A percentile compares a stretch with the other conserved stretches of the same genome.
phyloP scores from a whole-genome alignment of 129 eudicot genomes.

The Apium graveolens region DNA sequence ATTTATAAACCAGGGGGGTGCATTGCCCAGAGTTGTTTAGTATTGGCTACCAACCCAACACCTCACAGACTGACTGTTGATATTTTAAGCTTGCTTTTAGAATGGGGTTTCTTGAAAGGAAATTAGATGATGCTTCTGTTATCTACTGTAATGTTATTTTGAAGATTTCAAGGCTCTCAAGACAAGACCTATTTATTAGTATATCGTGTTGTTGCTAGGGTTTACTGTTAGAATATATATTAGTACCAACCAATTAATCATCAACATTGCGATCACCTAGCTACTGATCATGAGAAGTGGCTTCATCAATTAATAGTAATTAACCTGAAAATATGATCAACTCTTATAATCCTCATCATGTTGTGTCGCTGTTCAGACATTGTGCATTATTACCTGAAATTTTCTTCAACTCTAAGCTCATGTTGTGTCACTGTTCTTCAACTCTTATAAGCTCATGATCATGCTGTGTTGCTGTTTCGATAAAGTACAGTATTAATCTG shows the following conservation, averaged over 20 bases:
- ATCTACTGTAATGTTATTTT: neutral
- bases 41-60: conserved; percentile 40
- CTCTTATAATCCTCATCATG: too few relatives aligned
- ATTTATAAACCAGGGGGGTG: conserved; percentile 20
- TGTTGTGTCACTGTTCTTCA: too few relatives aligned
- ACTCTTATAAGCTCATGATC: too few relatives aligned
- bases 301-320: neutral
- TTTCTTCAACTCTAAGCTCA: too few relatives aligned
- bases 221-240: neutral
- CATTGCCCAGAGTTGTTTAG: conserved; percentile 28
- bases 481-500: too few relatives aligned
- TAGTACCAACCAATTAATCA: neutral
- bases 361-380: too few relatives aligned
- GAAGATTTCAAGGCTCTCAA: neutral
- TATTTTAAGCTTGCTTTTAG: neutral
- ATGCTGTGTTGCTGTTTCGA: too few relatives aligned
- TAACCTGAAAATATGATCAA: neutral
- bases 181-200: neutral
- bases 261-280: neutral
- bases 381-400: too few relatives aligned
- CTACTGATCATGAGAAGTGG: neutral
- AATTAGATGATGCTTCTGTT: neutral
- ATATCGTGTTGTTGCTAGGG: neutral
- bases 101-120: neutral
- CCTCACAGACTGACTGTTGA: conserved; percentile 2